Percentiles rank a stretch among this genome's conserved stretches.
phyloP scores from a whole-genome alignment of 768 basidiomycete species.

The Boletus barrowsii region DNA sequence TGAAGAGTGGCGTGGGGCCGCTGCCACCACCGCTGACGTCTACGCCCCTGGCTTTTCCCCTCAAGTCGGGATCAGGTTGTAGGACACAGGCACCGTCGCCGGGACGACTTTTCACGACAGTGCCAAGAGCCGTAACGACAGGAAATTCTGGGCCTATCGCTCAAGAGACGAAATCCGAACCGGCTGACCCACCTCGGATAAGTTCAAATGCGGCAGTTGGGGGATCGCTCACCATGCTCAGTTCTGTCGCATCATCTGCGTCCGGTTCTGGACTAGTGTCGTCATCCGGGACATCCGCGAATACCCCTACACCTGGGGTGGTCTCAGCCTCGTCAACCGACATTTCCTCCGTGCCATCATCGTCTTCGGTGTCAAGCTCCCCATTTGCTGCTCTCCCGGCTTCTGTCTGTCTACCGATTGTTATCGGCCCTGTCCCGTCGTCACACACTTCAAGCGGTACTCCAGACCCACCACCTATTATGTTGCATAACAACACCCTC shows the following conservation, averaged over 20 bases:
- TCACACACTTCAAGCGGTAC: conserved; percentile 47
- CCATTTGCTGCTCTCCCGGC: conserved; percentile 32
- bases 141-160: not conserved
- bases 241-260: not conserved
- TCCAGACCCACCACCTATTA: conserved; percentile 61
- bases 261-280: conserved; percentile 6
- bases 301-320: conserved; percentile 19
- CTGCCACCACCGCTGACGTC: conserved; percentile 71
- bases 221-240: not conserved
- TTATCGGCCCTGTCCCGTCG: conserved; percentile 68
- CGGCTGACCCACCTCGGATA: not conserved
- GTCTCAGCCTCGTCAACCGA: conserved; percentile 10
- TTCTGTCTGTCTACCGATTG: conserved; percentile 68
- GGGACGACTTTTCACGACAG: conserved; percentile 11
- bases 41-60: conserved; percentile 54
- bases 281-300: conserved; percentile 2
- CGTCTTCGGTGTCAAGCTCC: conserved; percentile 12
- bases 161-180: conserved; percentile 7
- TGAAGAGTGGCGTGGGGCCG: conserved; percentile 57
- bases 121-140: not conserved
- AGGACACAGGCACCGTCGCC: not conserved
- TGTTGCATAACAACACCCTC: conserved; percentile 79
- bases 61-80: conserved; percentile 13
- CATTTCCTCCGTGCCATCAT: conserved; percentile 8
- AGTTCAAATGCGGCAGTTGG: not conserved